Evolutionary conservation across 2,329 filamentous ascomycete species (phyloP), one percentile per base, ranked within the genome.

Genomic region (Calonectria montana): DNA sequence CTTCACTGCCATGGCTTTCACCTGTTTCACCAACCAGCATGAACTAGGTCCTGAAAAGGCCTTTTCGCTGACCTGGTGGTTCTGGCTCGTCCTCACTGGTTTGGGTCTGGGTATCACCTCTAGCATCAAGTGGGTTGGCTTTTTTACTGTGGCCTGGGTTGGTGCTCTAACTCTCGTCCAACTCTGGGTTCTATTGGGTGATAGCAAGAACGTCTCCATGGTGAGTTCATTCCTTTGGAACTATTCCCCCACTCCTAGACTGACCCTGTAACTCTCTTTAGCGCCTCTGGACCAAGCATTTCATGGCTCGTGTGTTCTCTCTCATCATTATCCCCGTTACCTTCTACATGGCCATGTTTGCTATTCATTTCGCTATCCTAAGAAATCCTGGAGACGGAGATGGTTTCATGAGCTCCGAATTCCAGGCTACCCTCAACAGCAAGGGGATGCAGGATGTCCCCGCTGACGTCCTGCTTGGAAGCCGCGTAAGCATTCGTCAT

Each of bases 331-430:
- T 99, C 76, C 97, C 97, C 8, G 77, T 94, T 29, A 92, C 91
- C 41, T 98, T 99, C 86, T 99, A 99, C 87, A 93, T 98, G 88
- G 93, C 91, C 80, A 98, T 98, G 94, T 99, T 99, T 81, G 96
- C 91, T 65, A 97, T 99, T 79, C 97, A 99, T 87, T 99, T 99
- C 85, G 78, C 96, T 77, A 97, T 94, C 87, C 90, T 99, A 48
- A 91, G 93, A 72, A 99, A 99, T 85, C 97, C 97, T 31, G 97
- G 97, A 72, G 97, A 99, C 65, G 97, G 97, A 67, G 97, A 99
- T 84, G 97, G 97, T 67, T 99, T 99, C 88, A 99, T 99, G 97
- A 98, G 96, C 81, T 98, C 96, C 67, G 97, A 99, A 82, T 99
- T 99, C 88, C 97, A 99, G 86, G 94, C 97, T 37, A 98, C 97